Base-by-base conservation (phyloP, 176 grass and related monocot genomes). In the Chloris gayana region DNA sequence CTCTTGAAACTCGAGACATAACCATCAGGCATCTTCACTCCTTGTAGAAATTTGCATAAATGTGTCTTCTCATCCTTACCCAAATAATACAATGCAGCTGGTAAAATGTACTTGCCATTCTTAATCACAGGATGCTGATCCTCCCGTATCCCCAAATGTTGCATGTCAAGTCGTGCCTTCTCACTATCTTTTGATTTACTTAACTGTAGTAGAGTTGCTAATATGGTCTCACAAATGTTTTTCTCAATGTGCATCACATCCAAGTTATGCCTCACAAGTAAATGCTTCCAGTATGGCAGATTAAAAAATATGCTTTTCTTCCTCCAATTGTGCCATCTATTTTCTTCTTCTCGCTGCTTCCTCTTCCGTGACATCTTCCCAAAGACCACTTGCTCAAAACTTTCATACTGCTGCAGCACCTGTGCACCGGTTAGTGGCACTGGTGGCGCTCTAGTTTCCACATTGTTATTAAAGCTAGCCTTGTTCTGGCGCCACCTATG, bases 201-300 rank as follows among this genome's bases (percentile, higher is more conserved):
- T 33, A 74, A 51, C 4, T 51, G 57, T 51, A 74, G 70, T 44
- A 84, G 41, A 7, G 59, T 66, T 4, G 42, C 81, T 13, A 84
- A 56, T 57, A 44, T 76, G 19, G 41, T 49, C 14, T 71, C 25
- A 49, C 14, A 37, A 37, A 37, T 37, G 7, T 81, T 81, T 8
- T 47, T 81, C 38, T 81, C 54, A 9, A 81, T 72, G 68, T 80
- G 65, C 78, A 80, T 80, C 0, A 70, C 50, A 80, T 70, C 73
- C 0, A 41, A 27, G 41, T 75, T 75, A 17, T 75, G 73, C 14
- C 73, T 75, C 8, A 41, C 7, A 24, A 75, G 53, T 33, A 75
- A 57, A 7, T 15, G 17, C 7, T 60, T 75, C 73, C 53, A 75
- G 7, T 59, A 75, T 26, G 73, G 53, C 0, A 75, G 73, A 18